Evolutionary conservation across 176 grass and related monocot species (phyloP).

Genomic region (maize (Zea mays)): Zm-B73-REFERENCE-NAM-5.0 NC_050097.1:148025501-148026000

Average conservation of each 20-base stretch:
- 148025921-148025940: neutral
- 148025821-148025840: slow-evolving; percentile 28
- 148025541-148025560: slow-evolving; percentile 26
- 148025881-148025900: slow-evolving; percentile 4
- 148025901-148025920: slow-evolving; percentile 10
- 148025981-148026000: slow-evolving; percentile 35
- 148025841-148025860: slow-evolving; percentile 29
- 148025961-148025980: neutral
- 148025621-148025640: neutral
- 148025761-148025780: neutral
- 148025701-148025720: neutral
- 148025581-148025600: neutral
- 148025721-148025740: slow-evolving; percentile 41
- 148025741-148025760: neutral
- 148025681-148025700: slow-evolving; percentile 22
- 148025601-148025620: neutral
- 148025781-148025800: slow-evolving; percentile 31
- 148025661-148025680: slow-evolving; percentile 24
- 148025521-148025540: slow-evolving; percentile 67
- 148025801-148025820: slow-evolving; percentile 35
- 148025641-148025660: neutral
- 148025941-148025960: neutral
- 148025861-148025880: slow-evolving; percentile 2
- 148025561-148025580: neutral
- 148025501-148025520: slow-evolving; percentile 48